Percentiles rank a stretch among this genome's conserved stretches.
phyloP scores from a whole-genome alignment of 1,139 yeast species.

The Zygoascus meyerae region DNA sequence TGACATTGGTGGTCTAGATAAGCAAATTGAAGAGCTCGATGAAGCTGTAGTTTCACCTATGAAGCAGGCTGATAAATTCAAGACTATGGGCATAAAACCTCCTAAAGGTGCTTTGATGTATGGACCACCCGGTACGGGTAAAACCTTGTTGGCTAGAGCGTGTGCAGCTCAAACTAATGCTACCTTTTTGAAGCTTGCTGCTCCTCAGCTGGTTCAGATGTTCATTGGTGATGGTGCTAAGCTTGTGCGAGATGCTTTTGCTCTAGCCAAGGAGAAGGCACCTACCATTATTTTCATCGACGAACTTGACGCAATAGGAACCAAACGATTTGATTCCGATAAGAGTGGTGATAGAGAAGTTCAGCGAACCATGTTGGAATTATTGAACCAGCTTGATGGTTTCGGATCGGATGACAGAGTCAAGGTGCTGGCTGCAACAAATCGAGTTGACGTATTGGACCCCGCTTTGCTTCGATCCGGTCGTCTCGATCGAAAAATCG shows the following conservation, averaged over 20 bases:
- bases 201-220: slow-evolving; percentile 98
- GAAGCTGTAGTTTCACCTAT: slow-evolving; percentile 98
- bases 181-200: slow-evolving; percentile 93
- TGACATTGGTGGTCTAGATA: slow-evolving; percentile 96
- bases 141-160: slow-evolving; percentile 92
- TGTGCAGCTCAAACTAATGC: slow-evolving; percentile 99
- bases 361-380: slow-evolving; percentile 97
- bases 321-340: slow-evolving; percentile 96
- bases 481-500: slow-evolving; percentile 94
- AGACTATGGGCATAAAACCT: slow-evolving; percentile 86
- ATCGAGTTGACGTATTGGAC: slow-evolving; percentile 94
- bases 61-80: slow-evolving; percentile 97
- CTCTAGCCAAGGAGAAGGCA: slow-evolving; percentile 96
- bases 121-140: slow-evolving; percentile 99
- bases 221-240: slow-evolving; percentile 99
- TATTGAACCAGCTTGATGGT: slow-evolving; percentile 94
- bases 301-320: slow-evolving; percentile 98
- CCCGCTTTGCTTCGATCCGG: slow-evolving; percentile 97
- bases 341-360: slow-evolving; percentile 98
- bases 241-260: slow-evolving; percentile 95
- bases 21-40: slow-evolving; percentile 94
- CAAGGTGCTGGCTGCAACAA: slow-evolving; percentile 95
- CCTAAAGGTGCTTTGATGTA: slow-evolving; percentile 99
- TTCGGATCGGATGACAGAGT: slow-evolving; percentile 98
- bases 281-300: slow-evolving; percentile 97